A percentile compares a stretch with the other conserved stretches of the same genome.
Conservation (phyloP, 2,329 filamentous ascomycete species). For the Pseudogymnoascus sp. region DNA sequence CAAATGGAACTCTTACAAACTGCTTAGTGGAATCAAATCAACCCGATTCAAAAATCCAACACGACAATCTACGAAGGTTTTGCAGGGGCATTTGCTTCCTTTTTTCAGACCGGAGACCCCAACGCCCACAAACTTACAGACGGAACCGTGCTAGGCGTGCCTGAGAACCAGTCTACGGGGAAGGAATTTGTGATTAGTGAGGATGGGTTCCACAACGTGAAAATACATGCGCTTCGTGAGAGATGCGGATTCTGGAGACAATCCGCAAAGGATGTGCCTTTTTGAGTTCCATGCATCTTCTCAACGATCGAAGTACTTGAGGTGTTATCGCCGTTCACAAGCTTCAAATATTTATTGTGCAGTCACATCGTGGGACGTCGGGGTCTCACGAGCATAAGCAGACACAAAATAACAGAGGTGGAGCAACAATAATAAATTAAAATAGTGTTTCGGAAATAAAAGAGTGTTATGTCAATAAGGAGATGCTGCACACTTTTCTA, state of each 20-base stretch:
- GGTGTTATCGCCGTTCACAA: too few relatives aligned
- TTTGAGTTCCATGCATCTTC: constrained; percentile 24
- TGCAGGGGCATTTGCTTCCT: constrained; percentile 50
- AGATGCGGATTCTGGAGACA: constrained; percentile 47
- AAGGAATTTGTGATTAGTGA: constrained; percentile 43
- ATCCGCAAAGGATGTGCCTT: constrained; percentile 37
- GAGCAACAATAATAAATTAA: background rate
- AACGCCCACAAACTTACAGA: constrained; percentile 48
- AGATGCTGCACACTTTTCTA: too few relatives aligned
- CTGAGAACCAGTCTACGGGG: constrained; percentile 26
- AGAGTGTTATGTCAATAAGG: too few relatives aligned
- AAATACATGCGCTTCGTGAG: constrained; percentile 31
- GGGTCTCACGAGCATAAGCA: background rate
- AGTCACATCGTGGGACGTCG: background rate
- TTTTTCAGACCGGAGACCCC: constrained; percentile 50
- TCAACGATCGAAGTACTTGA: too few relatives aligned
- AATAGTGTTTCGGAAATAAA: background rate
- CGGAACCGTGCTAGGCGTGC: constrained; percentile 35
- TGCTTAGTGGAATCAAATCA: constrained; percentile 46
- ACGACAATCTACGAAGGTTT: constrained; percentile 47
- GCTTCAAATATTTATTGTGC: too few relatives aligned
- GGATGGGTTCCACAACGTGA: constrained; percentile 35
- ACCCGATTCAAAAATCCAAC: constrained; percentile 42
- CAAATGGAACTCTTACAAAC: background rate
- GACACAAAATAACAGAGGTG: background rate